phyloP scores from a whole-genome alignment of 2,329 filamentous ascomycete genomes.

The Pestalotiopsis sp. region DNA sequence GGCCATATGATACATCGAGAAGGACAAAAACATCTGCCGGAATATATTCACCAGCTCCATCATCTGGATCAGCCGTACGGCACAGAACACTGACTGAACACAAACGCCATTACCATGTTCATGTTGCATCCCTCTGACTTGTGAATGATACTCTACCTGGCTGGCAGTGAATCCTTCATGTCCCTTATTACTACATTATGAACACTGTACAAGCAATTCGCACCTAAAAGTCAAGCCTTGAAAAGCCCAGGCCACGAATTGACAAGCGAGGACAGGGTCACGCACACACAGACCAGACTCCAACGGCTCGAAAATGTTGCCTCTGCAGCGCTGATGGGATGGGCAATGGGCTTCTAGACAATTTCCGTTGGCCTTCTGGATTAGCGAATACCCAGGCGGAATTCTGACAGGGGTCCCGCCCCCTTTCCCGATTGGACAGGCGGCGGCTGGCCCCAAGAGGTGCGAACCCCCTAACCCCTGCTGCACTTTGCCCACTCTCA shows the following conservation, averaged over 20 bases:
- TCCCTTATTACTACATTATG: no score
- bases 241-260: neutral
- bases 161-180: no score
- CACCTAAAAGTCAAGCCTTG: neutral
- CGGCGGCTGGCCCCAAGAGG: neutral
- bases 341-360: conserved; percentile 10
- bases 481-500: conserved; percentile 17
- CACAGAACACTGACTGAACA: no score
- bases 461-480: conserved; percentile 9
- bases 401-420: conserved; percentile 14
- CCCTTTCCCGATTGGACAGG: conserved; percentile 24
- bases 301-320: neutral
- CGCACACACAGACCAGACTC: neutral
- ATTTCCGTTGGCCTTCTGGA: conserved; percentile 6
- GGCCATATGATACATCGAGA: no score
- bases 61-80: no score
- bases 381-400: conserved; percentile 12
- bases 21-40: no score
- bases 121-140: no score
- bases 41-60: no score
- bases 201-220: no score
- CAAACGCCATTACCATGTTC: no score
- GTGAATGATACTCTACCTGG: no score
- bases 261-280: neutral
- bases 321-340: neutral